phyloP scores from a whole-genome alignment of 192 early-diverging fungal species.

The Backusella liffmaniae region DNA sequence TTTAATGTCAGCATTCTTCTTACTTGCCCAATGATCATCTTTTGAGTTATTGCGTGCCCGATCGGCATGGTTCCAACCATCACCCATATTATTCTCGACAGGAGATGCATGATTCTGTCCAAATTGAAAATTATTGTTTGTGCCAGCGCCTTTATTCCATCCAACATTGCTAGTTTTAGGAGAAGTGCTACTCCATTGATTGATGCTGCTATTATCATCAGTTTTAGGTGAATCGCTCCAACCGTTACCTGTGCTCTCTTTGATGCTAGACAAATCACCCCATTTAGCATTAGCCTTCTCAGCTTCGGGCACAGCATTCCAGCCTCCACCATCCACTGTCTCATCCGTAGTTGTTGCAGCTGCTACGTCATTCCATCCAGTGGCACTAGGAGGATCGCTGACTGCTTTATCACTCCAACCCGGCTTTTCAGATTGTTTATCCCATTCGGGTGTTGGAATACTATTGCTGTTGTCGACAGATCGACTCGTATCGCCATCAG shows the following conservation, averaged over 20 bases:
- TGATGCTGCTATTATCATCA: not conserved
- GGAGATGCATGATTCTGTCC: not conserved
- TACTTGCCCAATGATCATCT: not conserved
- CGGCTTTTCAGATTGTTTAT: not conserved
- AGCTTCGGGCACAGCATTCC: too few species aligned
- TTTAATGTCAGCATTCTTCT: not conserved
- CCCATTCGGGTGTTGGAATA: not conserved
- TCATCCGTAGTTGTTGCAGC: not conserved
- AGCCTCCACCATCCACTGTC: not conserved
- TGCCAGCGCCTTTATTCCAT: not conserved
- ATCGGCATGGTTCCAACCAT: not conserved
- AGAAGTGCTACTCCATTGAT: not conserved
- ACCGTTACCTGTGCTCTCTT: not conserved
- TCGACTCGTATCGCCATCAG: not conserved
- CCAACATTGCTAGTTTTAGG: not conserved
- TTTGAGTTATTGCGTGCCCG: not conserved
- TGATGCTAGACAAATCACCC: not conserved
- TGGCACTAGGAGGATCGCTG: not conserved
- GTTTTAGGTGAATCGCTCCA: not conserved
- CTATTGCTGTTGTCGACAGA: not conserved
- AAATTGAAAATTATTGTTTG: not conserved
- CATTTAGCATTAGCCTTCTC: not conserved
- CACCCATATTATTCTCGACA: not conserved
- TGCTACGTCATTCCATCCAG: not conserved
- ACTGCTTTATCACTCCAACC: not conserved